Evolutionary conservation across 1,139 yeast species (phyloP).

Genomic region (Blastobotrys elegans): DNA sequence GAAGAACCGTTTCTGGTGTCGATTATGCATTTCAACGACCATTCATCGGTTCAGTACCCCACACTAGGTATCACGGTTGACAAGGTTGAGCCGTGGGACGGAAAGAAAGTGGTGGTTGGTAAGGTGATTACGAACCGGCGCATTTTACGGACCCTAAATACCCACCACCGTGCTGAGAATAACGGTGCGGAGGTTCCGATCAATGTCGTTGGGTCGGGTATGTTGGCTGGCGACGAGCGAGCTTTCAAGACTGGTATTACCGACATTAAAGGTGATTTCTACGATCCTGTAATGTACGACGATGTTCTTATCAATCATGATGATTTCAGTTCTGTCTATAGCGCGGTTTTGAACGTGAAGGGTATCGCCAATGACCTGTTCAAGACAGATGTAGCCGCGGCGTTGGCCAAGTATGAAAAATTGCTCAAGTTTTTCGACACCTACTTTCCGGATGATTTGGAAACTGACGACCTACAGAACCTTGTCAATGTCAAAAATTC

Average conservation of each 20-base stretch:
- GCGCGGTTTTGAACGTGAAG: slow-evolving; percentile 64
- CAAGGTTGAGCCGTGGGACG: background rate
- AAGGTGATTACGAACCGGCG: slow-evolving; percentile 77
- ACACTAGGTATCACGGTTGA: background rate
- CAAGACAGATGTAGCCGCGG: slow-evolving; percentile 55
- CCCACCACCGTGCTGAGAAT: slow-evolving; percentile 34
- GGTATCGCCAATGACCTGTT: slow-evolving; percentile 71
- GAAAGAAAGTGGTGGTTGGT: slow-evolving; percentile 51
- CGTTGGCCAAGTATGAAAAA: slow-evolving; percentile 65
- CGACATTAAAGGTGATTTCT: slow-evolving; percentile 79
- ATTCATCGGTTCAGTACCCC: background rate
- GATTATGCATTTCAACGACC: background rate
- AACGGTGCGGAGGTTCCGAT: background rate
- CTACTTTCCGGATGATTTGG: slow-evolving; percentile 52
- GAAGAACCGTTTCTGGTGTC: background rate
- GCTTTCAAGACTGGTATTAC: slow-evolving; percentile 37
- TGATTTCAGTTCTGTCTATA: slow-evolving; percentile 58
- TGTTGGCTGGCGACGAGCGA: slow-evolving; percentile 58
- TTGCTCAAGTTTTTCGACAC: slow-evolving; percentile 63
- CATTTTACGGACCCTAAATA: slow-evolving; percentile 68
- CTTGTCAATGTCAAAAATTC: slow-evolving; percentile 54
- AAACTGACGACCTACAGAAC: slow-evolving; percentile 41
- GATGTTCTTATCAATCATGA: slow-evolving; percentile 59
- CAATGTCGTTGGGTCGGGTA: slow-evolving; percentile 48
- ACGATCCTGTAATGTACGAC: slow-evolving; percentile 72